phyloP scores from a whole-genome alignment of 805 yeast genomes.

The Zygotorulaspora sp. region DNA sequence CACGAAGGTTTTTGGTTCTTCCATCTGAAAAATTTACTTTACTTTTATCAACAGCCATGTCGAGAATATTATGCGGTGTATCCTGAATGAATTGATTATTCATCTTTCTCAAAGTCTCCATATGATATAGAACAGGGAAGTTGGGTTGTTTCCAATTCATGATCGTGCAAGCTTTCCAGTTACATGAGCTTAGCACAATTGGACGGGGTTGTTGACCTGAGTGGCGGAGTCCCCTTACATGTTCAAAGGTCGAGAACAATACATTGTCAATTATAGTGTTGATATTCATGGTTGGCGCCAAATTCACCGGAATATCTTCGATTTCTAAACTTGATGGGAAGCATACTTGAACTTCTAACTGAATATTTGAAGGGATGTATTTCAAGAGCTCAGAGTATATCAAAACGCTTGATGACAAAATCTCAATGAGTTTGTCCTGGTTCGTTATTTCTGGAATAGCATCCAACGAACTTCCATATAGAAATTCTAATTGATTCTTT shows the following conservation, averaged over 20 bases:
- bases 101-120: constrained; percentile 54
- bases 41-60: constrained; percentile 22
- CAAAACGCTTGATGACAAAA: constrained; percentile 42
- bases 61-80: constrained; percentile 30
- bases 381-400: constrained; percentile 58
- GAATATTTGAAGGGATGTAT: constrained; percentile 52
- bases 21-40: constrained; percentile 10
- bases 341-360: constrained; percentile 67
- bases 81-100: constrained; percentile 22
- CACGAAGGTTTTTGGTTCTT: constrained; percentile 63
- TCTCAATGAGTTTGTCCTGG: constrained; percentile 25
- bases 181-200: constrained; percentile 77
- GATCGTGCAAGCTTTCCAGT: constrained; percentile 86
- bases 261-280: constrained; percentile 75
- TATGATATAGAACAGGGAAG: constrained; percentile 84
- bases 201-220: constrained; percentile 47
- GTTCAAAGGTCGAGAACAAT: constrained; percentile 66
- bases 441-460: constrained; percentile 24
- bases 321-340: constrained; percentile 62
- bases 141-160: constrained; percentile 98
- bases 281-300: constrained; percentile 46
- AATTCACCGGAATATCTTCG: constrained; percentile 38
- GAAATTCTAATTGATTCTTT: constrained; percentile 31
- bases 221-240: constrained; percentile 51
- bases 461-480: constrained; percentile 29